A percentile compares a stretch with the other conserved stretches of the same genome.
These are phyloP conservation scores for Boletus bicolor DNA, from an alignment of 768 basidiomycete genomes.

Conservation along the genomic window DNA sequence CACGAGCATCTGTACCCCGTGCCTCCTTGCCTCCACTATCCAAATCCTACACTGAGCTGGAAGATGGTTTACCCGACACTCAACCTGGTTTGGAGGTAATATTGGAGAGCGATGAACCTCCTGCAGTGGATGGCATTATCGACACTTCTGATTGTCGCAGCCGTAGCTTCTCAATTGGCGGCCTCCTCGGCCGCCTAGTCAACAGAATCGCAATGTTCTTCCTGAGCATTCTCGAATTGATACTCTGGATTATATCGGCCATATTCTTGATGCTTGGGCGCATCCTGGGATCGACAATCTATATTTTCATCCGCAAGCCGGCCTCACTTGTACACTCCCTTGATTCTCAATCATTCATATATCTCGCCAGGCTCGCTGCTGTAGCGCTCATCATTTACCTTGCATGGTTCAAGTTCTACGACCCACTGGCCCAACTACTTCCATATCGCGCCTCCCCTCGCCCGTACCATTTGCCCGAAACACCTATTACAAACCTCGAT, in stretches of 20 bases:
- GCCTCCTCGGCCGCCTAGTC: conserved; percentile 42
- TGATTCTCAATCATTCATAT: conserved; percentile 30
- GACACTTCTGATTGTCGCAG: conserved; percentile 20
- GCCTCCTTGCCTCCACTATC: conserved; percentile 42
- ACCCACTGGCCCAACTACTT: conserved; percentile 33
- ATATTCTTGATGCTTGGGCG: conserved; percentile 45
- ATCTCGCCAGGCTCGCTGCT: conserved; percentile 40
- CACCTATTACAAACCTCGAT: conserved; percentile 61
- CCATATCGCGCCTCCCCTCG: conserved; percentile 31
- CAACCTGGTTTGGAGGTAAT: conserved; percentile 61
- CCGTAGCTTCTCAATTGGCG: conserved; percentile 44
- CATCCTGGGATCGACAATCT: conserved; percentile 47
- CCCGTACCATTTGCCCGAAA: conserved; percentile 52
- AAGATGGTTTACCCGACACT: conserved; percentile 35
- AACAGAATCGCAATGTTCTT: conserved; percentile 35
- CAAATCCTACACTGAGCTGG: conserved; percentile 8
- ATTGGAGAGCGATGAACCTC: conserved; percentile 59
- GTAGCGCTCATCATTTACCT: conserved; percentile 43
- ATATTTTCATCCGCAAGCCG: conserved; percentile 50
- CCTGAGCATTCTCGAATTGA: conserved; percentile 21
- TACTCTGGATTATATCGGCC: conserved; percentile 30
- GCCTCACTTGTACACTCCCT: conserved; percentile 36
- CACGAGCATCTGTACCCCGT: conserved; percentile 37
- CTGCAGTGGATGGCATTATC: conserved; percentile 25
- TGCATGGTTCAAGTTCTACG: conserved; percentile 44